Evolutionary conservation across 1,139 yeast genomes (phyloP), one percentile per base, ranked within the genome.

Genomic region (Pichia terricola): DNA sequence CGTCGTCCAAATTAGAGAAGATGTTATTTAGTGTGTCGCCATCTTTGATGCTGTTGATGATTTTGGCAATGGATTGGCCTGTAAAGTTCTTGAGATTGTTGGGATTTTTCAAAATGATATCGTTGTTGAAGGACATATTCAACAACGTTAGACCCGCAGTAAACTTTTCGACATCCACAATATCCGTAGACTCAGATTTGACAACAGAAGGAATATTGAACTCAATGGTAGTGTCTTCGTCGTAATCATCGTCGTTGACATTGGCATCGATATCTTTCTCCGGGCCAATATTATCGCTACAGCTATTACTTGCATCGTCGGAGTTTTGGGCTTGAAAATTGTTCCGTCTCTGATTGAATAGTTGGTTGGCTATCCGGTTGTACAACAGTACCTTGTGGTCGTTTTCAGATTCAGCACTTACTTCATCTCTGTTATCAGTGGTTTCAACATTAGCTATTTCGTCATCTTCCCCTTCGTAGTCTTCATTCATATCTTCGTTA

Each of bases 41-140:
- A 33, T 47, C 50, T n/a, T 30, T 36, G 9, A 51, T 35, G 25
- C 51, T 45, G 7, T 45, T 46, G 3, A 55, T 31, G 6, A 55
- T 35, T 10, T 40, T 40, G 3, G 43, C 39, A 9, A 54, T 37
- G 1, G 56, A 46, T 26, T 48, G 45, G 3, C 48, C 47, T 27
- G 50, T 35, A 11, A 52, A 44, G 28, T 39, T 43, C 10, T 44
- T 45, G 16, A 48, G 34, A 28, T 53, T 45, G 2, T 35, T 16
- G 2, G 42, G 41, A 28, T 43, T 48, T 6, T 28, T 33, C 2
- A 28, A 33, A 3, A 53, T 38, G n/a, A 46, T 28, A 22, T 49
- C 50, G 34, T 43, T 50, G 34, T 46, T 52, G 8, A 55, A 44
- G 3, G 57, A 40, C 26, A 49, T 37, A 35, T 50, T 49, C 8